Evolutionary conservation across 2,329 filamentous ascomycete species (phyloP).

Genomic region (Coniochaeta sp.): DNA sequence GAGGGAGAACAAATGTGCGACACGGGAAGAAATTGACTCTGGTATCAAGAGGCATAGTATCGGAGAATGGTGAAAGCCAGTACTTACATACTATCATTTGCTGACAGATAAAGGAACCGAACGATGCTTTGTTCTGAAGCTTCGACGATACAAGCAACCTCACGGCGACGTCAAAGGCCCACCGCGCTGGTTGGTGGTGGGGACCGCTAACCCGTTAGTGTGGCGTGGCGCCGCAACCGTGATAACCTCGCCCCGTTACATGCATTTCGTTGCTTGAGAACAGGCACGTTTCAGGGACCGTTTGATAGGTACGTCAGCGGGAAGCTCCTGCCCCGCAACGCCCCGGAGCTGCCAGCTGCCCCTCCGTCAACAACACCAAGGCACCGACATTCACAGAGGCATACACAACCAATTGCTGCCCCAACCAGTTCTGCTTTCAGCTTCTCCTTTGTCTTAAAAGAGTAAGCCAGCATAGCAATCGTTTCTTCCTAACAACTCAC

Average conservation of each 20-base stretch:
- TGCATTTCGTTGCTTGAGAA: background rate
- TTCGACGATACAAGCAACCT: too few species aligned
- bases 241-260: too few species aligned
- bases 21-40: too few species aligned
- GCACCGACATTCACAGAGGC: background rate
- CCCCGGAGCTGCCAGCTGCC: slow-evolving; percentile 5
- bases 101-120: background rate
- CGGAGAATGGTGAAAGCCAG: background rate
- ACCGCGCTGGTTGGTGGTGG: too few species aligned
- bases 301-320: slow-evolving; percentile 8
- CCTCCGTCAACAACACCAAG: background rate
- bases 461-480: background rate
- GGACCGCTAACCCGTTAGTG: too few species aligned
- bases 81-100: background rate
- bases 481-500: background rate
- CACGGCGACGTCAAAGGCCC: background rate
- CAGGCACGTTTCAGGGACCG: background rate
- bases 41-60: too few species aligned
- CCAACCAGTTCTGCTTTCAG: background rate
- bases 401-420: background rate
- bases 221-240: too few species aligned
- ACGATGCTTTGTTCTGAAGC: background rate
- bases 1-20: background rate
- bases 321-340: slow-evolving; percentile 18
- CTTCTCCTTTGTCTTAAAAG: background rate